Conservation (phyloP, 306 rosid genomes). For the Macrotyloma uniflorum region DNA sequence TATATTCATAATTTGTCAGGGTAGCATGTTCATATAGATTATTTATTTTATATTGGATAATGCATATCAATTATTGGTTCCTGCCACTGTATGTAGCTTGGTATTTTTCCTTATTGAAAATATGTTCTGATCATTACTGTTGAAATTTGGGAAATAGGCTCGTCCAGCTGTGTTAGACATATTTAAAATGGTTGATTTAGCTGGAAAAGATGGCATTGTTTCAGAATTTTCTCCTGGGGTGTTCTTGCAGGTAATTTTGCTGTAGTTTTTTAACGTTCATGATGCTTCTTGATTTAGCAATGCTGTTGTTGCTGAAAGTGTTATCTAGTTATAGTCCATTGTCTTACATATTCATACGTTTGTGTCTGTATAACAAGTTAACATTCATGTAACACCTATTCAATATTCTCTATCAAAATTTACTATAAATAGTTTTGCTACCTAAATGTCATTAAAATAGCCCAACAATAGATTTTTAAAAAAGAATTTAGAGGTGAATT, state of each 20-base stretch:
- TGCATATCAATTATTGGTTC: conserved; percentile 9
- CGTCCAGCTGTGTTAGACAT: conserved; percentile 82
- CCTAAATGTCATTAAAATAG: conserved; percentile 12
- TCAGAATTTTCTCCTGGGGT: conserved; percentile 90
- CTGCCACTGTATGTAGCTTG: conserved; percentile 9
- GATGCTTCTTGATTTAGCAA: conserved; percentile 10
- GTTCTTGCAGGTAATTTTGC: conserved; percentile 78
- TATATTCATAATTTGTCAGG: conserved; percentile 26
- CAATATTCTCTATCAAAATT: conserved; percentile 19
- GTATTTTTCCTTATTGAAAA: conserved; percentile 26
- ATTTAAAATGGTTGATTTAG: conserved; percentile 71
- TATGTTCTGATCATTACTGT: conserved; percentile 34
- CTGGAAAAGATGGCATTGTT: conserved; percentile 86
- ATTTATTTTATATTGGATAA: conserved; percentile 20
- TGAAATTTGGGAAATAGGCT: conserved; percentile 61
- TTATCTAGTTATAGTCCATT: not conserved
- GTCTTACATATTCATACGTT: not conserved
- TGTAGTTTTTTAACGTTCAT: conserved; percentile 13
- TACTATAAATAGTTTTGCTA: not conserved
- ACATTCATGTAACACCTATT: conserved; percentile 11
- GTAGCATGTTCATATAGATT: conserved; percentile 13
- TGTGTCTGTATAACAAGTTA: conserved; percentile 11
- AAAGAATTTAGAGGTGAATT: no score
- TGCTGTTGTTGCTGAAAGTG: conserved; percentile 32
- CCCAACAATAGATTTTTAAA: not conserved